Evolutionary conservation across 495 filamentous ascomycete species (phyloP).

Genomic region (Annulohypoxylon moriforme): DNA sequence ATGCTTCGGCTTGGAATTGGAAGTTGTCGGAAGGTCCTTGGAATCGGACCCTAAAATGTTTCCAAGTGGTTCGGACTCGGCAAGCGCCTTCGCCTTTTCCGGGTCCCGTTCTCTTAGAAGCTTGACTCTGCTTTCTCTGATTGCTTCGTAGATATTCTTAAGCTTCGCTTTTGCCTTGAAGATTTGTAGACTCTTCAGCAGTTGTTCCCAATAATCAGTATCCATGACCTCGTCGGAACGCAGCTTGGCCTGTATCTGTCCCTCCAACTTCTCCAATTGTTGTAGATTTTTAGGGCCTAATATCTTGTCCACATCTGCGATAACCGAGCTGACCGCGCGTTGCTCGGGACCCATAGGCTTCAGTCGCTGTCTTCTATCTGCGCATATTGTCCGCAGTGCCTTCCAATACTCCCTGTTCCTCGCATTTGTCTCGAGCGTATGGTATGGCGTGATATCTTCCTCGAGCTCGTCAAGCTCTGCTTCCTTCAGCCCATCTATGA

Average conservation of each 20-base stretch:
- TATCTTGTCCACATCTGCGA: slow-evolving; percentile 87
- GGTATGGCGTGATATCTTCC: slow-evolving; percentile 87
- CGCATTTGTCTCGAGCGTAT: slow-evolving; percentile 79
- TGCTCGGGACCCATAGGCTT: slow-evolving; percentile 71
- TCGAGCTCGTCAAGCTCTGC: slow-evolving; percentile 80
- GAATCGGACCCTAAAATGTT: slow-evolving; percentile 28
- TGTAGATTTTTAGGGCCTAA: slow-evolving; percentile 87
- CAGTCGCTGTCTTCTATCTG: slow-evolving; percentile 76
- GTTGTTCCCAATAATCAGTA: slow-evolving; percentile 96
- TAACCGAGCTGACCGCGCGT: slow-evolving; percentile 81
- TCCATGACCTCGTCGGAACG: slow-evolving; percentile 92
- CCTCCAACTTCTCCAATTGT: slow-evolving; percentile 84
- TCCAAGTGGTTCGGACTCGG: slow-evolving; percentile 45
- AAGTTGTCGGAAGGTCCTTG: slow-evolving; percentile 41
- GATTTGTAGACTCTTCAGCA: slow-evolving; percentile 83
- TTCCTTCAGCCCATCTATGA: slow-evolving; percentile 80
- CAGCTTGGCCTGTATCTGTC: slow-evolving; percentile 84
- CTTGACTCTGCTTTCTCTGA: slow-evolving; percentile 78
- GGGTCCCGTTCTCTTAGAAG: slow-evolving; percentile 74
- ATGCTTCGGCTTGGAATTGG: slow-evolving; percentile 29
- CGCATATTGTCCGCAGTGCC: slow-evolving; percentile 86
- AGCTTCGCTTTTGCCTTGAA: slow-evolving; percentile 94
- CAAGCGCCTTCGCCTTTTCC: slow-evolving; percentile 71
- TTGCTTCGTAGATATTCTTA: slow-evolving; percentile 79
- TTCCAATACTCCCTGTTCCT: slow-evolving; percentile 92